A percentile compares a stretch with the other conserved stretches of the same genome.
phyloP scores from a whole-genome alignment of 73 alveolate genomes.

The Tetrahymena thermophila region DNA sequence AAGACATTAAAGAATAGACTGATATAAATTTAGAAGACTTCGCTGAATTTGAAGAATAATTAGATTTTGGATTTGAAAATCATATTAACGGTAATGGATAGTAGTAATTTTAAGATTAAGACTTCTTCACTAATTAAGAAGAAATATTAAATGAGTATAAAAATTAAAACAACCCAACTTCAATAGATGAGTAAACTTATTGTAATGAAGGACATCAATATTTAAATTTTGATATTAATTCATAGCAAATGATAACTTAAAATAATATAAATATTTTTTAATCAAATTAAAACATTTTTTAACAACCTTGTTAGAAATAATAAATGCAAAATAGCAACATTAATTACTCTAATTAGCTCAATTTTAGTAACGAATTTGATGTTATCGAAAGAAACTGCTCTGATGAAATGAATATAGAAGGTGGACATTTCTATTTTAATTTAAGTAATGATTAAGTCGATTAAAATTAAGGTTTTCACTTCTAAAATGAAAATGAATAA shows the following conservation, averaged over 20 bases:
- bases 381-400: neutral
- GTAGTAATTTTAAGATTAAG: neutral
- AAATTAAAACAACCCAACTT: neutral
- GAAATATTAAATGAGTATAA: neutral
- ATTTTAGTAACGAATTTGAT: too few relatives aligned
- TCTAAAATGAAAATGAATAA: too few relatives aligned
- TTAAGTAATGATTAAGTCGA: neutral
- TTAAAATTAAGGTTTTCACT: too few relatives aligned
- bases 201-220: neutral
- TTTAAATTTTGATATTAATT: too few relatives aligned
- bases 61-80: neutral
- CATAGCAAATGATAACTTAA: too few relatives aligned
- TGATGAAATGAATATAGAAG: too few relatives aligned
- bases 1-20: neutral
- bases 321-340: too few relatives aligned
- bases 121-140: neutral
- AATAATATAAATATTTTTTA: too few relatives aligned
- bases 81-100: too few relatives aligned
- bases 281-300: too few relatives aligned
- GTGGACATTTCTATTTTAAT: neutral
- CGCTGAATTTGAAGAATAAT: neutral
- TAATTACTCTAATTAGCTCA: neutral
- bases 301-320: too few relatives aligned
- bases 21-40: neutral
- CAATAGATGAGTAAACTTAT: neutral